phyloP scores from a whole-genome alignment of 2,329 filamentous ascomycete species.

The Ceratocystis variospora region DNA sequence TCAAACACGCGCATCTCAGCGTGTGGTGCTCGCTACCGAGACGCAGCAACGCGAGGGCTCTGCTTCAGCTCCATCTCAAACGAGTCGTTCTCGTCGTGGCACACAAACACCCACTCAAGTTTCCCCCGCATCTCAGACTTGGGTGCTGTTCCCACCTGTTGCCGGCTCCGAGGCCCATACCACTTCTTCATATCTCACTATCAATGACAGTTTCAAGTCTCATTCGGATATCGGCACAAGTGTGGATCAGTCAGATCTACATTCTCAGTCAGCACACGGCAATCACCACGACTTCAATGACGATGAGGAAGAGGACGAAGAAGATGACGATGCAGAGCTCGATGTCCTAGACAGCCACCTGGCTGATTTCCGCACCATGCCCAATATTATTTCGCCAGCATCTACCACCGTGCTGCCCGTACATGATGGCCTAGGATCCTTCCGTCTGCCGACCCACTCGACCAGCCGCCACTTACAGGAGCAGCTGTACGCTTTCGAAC shows the following conservation, averaged over 20 bases:
- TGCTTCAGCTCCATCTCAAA: constrained; percentile 14
- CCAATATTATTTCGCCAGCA: constrained; percentile 28
- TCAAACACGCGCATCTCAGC: constrained; percentile 17
- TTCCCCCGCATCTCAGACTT: constrained; percentile 43
- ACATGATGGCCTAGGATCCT: constrained; percentile 85
- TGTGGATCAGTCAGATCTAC: constrained; percentile 20
- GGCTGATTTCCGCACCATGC: constrained; percentile 64
- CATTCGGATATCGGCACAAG: constrained; percentile 12
- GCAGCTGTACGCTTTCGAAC: constrained; percentile 78
- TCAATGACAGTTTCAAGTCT: constrained; percentile 17
- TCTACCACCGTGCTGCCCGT: constrained; percentile 64
- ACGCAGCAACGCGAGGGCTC: constrained; percentile 11
- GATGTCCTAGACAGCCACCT: constrained; percentile 90
- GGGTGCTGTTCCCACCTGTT: constrained; percentile 82
- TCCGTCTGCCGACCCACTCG: constrained; percentile 48
- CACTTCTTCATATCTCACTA: constrained; percentile 17
- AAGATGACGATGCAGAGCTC: constrained; percentile 59
- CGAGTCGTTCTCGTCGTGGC: constrained; percentile 12
- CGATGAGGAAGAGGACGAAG: constrained; percentile 12
- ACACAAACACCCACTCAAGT: constrained; percentile 1
- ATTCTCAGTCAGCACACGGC: constrained; percentile 11
- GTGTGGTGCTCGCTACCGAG: constrained; percentile 11
- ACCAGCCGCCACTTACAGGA: constrained; percentile 53
- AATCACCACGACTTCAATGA: constrained; percentile 14
- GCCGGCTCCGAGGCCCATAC: constrained; percentile 35